Evolutionary conservation across 2,329 filamentous ascomycete genomes (phyloP).

Genomic region (Trichoderma endophyticum): DNA sequence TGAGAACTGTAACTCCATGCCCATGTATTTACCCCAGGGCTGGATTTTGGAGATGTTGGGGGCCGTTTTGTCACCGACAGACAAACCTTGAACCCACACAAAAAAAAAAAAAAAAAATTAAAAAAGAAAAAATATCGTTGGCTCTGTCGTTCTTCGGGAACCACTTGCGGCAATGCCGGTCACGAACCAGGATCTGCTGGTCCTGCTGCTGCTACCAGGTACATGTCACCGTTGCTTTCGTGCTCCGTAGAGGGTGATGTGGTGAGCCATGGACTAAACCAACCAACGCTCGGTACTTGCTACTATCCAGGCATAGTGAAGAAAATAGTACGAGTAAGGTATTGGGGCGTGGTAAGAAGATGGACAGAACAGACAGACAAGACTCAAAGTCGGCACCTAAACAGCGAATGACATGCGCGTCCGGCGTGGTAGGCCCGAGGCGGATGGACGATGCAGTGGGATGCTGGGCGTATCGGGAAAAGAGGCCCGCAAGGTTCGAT

Average conservation of each 20-base stretch:
- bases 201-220: background rate
- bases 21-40: background rate
- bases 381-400: background rate
- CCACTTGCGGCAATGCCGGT: constrained; percentile 10
- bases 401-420: background rate
- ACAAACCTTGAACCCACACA: background rate
- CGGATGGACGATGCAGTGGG: background rate
- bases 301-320: background rate
- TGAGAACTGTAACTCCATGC: background rate
- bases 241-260: background rate
- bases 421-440: background rate
- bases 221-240: background rate
- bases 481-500: background rate
- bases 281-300: background rate
- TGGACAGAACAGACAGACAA: background rate
- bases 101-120: background rate
- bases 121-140: background rate
- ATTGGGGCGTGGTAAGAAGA: background rate
- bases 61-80: background rate
- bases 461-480: background rate
- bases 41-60: background rate
- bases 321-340: no score
- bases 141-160: background rate
- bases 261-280: background rate
- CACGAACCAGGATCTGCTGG: background rate